Base-by-base conservation (phyloP, 2,329 filamentous ascomycete species). In the Lasiodiplodia citricola region DNA sequence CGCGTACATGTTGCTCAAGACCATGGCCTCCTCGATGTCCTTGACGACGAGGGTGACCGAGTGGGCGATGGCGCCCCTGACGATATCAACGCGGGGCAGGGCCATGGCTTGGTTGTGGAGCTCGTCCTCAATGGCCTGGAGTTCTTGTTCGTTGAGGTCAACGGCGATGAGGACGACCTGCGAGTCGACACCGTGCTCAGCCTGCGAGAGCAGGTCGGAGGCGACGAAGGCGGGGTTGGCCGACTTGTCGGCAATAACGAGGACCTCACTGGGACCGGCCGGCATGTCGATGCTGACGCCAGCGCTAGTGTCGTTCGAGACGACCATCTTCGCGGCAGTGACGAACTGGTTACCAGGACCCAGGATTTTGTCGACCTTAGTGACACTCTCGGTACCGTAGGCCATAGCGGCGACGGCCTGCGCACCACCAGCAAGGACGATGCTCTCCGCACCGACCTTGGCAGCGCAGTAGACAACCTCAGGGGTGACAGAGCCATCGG, bases 261-360 rank as follows among this genome's bases (percentile, higher is more conserved):
- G 87, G 3, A 99, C 94, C 80, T 99, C 96, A 44, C 94, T 97
- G 0, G 96, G 96, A 0, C 96, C 96, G 44, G 96, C 96, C 13
- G 96, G 96, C 96, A 99, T 99, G 78, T 99, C 96, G 75, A 99
- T 99, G 80, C 93, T 91, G 51, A 97, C 94, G 25, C 93, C 92
- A 14, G 96, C 96, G 70, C 94, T 96, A 55, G 96, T 98, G 79
- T 99, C 96, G 80, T 99, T 99, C 81, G 91, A 93, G 54, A 99
- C 96, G 74, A 94, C 87, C 96, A 99, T 99, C 87, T 99, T 99
- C 65, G 93, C 96, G 0, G 96, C 96, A 0, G 96, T 99, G 51
- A 99, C 96, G 77, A 98, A 99, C 80, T 98, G 96, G 82, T 99
- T 99, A 44, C 96, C 96, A 2, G 96, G 96, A 0, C 96, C 96